Evolutionary conservation across 495 filamentous ascomycete genomes (phyloP), one percentile per base, ranked within the genome.

Genomic region (Oidiodendron maius): DNA sequence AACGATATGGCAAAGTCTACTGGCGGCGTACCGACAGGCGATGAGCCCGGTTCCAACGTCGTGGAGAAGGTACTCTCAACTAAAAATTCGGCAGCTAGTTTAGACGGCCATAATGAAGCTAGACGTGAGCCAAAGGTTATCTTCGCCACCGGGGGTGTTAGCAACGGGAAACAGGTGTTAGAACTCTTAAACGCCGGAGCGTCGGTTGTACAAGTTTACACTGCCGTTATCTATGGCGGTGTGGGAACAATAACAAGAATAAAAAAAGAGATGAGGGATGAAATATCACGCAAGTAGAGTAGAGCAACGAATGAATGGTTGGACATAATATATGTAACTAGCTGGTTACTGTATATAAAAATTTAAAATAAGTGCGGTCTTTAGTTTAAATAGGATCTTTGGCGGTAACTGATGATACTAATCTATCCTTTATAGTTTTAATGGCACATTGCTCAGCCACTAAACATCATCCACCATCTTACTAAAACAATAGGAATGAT

Each of bases 121-220:
- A 51, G 39, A 0, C 22, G 47, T 22, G 60, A 65, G 25, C 79
- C 75, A 30, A 96, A 96, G 71, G 81, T 87, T 36, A 84, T 98
- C 38, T 96, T 97, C 63, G 91, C 91, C 11, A 88, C 83, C 0
- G 91, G 91, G 1, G 93, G 93, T 8, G 93, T 98, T 53, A 88
- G 81, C 4, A 90, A 78, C 53, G 93, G 91, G 9, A 71, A 79
- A 41, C 83, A 95, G 68, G 93, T 88, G 4, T 70, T 84, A 3
- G 75, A 84, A 65, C 78, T 86, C 0, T 69, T 95, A 28, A 81
- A 90, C 50, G 87, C 89, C 0, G 93, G 93, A 9, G 91, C 93
- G 0, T 89, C 81, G 45, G 81, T 95, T 0, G 89, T 87, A 1
- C 89, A 89, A 84, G 77, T 93, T 36, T 93, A 88, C 58, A 87